phyloP scores from a whole-genome alignment of 2,329 filamentous ascomycete genomes.

The Cercospora sojina region DNA sequence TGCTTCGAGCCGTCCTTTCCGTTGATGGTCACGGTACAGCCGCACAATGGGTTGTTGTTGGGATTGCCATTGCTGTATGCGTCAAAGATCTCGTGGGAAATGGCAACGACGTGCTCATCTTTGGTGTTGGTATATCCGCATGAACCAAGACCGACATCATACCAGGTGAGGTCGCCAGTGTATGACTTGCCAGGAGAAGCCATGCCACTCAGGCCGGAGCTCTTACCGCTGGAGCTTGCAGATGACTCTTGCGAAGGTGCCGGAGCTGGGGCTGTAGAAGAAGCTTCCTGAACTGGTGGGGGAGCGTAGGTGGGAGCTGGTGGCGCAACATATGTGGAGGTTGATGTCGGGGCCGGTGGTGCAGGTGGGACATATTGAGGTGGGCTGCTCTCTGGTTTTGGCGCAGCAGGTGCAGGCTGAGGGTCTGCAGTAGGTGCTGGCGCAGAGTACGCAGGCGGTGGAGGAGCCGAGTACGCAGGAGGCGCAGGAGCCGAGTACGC shows the following conservation, averaged over 20 bases:
- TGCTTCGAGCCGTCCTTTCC: constrained; percentile 57
- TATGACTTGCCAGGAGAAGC: constrained; percentile 41
- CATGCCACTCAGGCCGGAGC: constrained; percentile 23
- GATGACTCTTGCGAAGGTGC: constrained; percentile 11
- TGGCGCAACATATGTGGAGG: constrained; percentile 30
- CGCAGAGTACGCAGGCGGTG: constrained; percentile 28
- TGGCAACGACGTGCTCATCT: constrained; percentile 64
- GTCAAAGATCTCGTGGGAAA: constrained; percentile 66
- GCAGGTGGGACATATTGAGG: constrained; percentile 29
- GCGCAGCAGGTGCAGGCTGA: constrained; percentile 18
- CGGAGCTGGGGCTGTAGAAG: constrained; percentile 22
- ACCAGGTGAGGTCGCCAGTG: constrained; percentile 72
- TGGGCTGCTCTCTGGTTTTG: constrained; percentile 25
- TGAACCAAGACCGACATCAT: constrained; percentile 64
- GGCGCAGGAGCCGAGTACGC: constrained; percentile 24
- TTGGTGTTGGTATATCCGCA: constrained; percentile 65
- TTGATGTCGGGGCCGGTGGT: constrained; percentile 12
- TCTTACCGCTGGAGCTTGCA: constrained; percentile 13
- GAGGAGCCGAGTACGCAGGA: no score
- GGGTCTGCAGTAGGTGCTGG: constrained; percentile 27
- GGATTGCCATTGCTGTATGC: constrained; percentile 40
- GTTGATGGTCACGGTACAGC: constrained; percentile 64
- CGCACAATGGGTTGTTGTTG: constrained; percentile 70
- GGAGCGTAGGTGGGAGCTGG: constrained; percentile 24
- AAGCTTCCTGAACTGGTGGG: constrained; percentile 19